A percentile compares a stretch with the other conserved stretches of the same genome.
These are phyloP conservation scores for Globisporangium okanoganense DNA, from an alignment of 352 stramenopile genomes.

Conservation along the genomic window DNA sequence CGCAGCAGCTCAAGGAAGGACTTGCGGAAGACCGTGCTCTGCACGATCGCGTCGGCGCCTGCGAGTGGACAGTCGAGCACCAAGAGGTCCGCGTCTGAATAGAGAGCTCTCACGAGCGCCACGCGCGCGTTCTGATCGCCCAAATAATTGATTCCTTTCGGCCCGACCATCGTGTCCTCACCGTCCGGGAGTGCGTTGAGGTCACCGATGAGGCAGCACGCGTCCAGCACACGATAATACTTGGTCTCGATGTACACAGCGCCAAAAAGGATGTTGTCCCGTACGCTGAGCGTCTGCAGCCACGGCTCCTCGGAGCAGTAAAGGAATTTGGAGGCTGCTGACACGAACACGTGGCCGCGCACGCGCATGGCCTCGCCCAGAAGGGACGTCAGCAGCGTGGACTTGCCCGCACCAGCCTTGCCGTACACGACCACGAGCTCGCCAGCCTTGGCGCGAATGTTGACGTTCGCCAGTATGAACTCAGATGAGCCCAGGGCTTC, in stretches of 20 bases:
- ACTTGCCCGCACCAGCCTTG: constrained; percentile 36
- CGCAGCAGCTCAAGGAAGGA: constrained; percentile 34
- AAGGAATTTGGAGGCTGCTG: constrained; percentile 24
- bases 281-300: constrained; percentile 93
- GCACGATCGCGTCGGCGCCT: constrained; percentile 28
- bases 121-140: constrained; percentile 32
- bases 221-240: constrained; percentile 42
- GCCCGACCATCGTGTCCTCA: constrained; percentile 31
- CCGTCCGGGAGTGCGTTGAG: constrained; percentile 30
- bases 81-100: constrained; percentile 33
- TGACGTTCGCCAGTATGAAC: constrained; percentile 23
- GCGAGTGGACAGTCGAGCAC: constrained; percentile 35
- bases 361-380: constrained; percentile 30
- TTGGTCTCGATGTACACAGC: constrained; percentile 37
- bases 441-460: constrained; percentile 22
- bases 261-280: constrained; percentile 94
- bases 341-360: constrained; percentile 26
- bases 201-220: constrained; percentile 44
- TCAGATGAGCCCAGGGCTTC: constrained; percentile 16
- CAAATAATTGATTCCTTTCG: constrained; percentile 17
- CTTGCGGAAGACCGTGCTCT: constrained; percentile 44
- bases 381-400: constrained; percentile 30
- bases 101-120: constrained; percentile 33
- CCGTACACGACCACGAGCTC: constrained; percentile 39
- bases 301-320: constrained; percentile 89